phyloP scores from a whole-genome alignment of 1,284 basidiomycete species.

The Cutaneotrichosporon cyanovorans region DNA sequence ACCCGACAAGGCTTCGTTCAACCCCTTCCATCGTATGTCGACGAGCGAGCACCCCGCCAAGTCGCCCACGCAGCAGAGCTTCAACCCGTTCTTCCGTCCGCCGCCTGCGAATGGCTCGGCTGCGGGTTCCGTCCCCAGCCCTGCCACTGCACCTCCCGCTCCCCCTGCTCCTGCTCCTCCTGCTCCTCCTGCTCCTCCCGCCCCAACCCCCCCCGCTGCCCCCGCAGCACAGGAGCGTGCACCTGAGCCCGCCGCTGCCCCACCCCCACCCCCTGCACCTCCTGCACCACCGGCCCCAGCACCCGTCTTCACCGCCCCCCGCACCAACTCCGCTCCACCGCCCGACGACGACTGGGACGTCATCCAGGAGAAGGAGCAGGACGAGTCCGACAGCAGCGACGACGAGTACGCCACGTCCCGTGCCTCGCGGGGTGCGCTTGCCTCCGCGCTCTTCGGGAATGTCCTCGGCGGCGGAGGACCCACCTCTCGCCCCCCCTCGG shows the following conservation, averaged over 20 bases:
- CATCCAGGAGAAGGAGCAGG: slow-evolving; percentile 61
- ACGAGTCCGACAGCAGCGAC: slow-evolving; percentile 46
- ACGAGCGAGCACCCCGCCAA: slow-evolving; percentile 33
- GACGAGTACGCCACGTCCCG: slow-evolving; percentile 70
- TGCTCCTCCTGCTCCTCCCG: slow-evolving; percentile 36
- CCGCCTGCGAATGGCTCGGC: slow-evolving; percentile 24
- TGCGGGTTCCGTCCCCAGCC: background rate
- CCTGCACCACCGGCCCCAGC: slow-evolving; percentile 39
- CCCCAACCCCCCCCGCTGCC: slow-evolving; percentile 35
- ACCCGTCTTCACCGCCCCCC: slow-evolving; percentile 41
- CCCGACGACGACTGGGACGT: slow-evolving; percentile 79
- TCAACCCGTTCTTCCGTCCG: slow-evolving; percentile 50
- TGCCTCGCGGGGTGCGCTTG: slow-evolving; percentile 61
- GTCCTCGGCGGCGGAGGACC: slow-evolving; percentile 27
- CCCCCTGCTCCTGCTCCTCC: slow-evolving; percentile 34
- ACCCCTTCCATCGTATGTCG: slow-evolving; percentile 48
- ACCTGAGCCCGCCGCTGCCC: slow-evolving; percentile 34
- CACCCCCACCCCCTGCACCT: slow-evolving; percentile 28
- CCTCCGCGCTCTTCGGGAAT: slow-evolving; percentile 66
- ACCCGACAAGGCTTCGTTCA: slow-evolving; percentile 27
- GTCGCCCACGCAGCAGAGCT: slow-evolving; percentile 24
- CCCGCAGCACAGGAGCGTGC: too few relatives aligned
- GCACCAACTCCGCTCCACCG: slow-evolving; percentile 42
- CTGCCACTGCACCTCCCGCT: slow-evolving; percentile 1
- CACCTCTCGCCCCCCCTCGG: slow-evolving; percentile 22